phyloP scores from a whole-genome alignment of 2,329 filamentous ascomycete species.

The Trichoderma koningiopsis region DNA sequence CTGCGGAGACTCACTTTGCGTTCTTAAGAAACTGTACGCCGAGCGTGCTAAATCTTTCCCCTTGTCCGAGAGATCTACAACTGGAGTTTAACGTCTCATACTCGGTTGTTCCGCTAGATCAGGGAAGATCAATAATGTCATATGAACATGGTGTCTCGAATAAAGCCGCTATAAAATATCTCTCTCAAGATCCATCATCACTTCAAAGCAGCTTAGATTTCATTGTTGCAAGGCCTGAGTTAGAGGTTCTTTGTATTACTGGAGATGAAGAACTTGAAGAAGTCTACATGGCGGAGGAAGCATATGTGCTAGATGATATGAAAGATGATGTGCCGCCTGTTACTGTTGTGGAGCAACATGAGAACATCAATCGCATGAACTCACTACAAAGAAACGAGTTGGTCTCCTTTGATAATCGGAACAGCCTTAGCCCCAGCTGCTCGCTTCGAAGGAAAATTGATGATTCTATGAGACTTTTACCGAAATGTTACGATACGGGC shows the following conservation, averaged over 20 bases:
- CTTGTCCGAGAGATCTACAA: not conserved
- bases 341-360: not conserved
- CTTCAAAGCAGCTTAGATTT: conserved; percentile 30
- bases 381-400: not conserved
- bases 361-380: not conserved
- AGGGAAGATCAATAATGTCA: conserved; percentile 7
- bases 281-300: not conserved
- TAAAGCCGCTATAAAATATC: conserved; percentile 22
- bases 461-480: conserved; percentile 23
- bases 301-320: not conserved
- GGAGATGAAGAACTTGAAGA: conserved; percentile 33
- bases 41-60: conserved; percentile 17
- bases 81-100: conserved; percentile 33
- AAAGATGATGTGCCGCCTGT: not conserved
- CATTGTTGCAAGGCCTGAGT: not conserved
- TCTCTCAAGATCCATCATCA: conserved; percentile 21
- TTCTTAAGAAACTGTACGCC: conserved; percentile 30
- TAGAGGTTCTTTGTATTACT: conserved; percentile 26
- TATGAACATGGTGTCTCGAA: conserved; percentile 27
- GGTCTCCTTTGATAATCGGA: not conserved
- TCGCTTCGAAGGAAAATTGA: conserved; percentile 1
- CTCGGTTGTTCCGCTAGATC: conserved; percentile 29
- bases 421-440: not conserved
- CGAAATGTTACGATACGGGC: conserved; percentile 28
- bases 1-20: conserved; percentile 32